These are phyloP conservation scores for Elongisporangium anandrum DNA, from an alignment of 352 stramenopile species.

Conservation along the genomic window DNA sequence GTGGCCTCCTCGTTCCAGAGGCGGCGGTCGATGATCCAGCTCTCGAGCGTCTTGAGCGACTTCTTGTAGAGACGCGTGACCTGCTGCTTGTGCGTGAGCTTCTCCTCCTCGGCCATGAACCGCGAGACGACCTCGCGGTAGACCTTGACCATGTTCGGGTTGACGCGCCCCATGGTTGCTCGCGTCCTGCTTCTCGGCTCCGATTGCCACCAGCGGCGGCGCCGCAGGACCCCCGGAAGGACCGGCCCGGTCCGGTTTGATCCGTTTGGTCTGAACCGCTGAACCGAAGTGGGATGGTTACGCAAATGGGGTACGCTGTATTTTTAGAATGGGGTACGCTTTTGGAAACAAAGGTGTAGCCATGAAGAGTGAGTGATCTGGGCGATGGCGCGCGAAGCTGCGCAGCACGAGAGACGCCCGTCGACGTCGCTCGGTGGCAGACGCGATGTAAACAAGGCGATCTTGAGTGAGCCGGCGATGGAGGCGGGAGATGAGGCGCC, in stretches of 20 bases:
- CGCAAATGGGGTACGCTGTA: background rate
- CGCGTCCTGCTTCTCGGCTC: background rate
- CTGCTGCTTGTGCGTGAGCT: constrained; percentile 86
- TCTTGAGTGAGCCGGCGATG: background rate
- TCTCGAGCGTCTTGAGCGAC: constrained; percentile 91
- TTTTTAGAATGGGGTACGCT: background rate
- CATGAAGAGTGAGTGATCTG: background rate
- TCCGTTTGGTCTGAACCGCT: background rate
- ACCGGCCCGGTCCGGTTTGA: background rate
- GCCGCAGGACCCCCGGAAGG: background rate
- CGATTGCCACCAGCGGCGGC: background rate
- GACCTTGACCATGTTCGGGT: constrained; percentile 83
- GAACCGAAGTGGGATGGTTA: too few relatives aligned
- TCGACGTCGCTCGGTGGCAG: background rate
- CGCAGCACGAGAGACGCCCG: background rate
- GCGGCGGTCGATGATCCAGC: constrained; percentile 94
- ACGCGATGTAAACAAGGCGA: background rate
- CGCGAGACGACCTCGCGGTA: constrained; percentile 77
- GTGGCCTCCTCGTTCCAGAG: constrained; percentile 94
- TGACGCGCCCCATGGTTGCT: constrained; percentile 65
- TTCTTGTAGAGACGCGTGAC: constrained; percentile 94
- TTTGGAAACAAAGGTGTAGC: background rate
- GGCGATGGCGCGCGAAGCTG: background rate
- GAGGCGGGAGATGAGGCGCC: background rate
- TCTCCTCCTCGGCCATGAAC: constrained; percentile 45